These are phyloP conservation scores for Chytriomyces sp. DNA, from an alignment of 192 early-diverging fungal species.

Conservation along the genomic window DNA sequence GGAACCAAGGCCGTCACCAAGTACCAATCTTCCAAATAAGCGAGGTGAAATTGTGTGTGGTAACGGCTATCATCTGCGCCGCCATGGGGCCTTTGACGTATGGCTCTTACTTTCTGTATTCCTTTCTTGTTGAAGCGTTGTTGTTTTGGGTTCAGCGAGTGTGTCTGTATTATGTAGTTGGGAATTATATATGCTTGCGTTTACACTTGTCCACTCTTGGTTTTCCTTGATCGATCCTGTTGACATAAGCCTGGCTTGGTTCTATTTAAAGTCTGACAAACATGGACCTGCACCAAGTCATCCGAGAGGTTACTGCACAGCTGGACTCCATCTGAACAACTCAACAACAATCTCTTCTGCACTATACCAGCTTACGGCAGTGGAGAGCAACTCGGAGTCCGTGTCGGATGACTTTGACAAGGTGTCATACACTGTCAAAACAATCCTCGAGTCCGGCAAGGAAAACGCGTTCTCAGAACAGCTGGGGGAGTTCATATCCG, in stretches of 20 bases:
- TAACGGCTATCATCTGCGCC: too few relatives aligned
- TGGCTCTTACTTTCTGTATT: too few relatives aligned
- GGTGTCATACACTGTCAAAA: conserved; percentile 76
- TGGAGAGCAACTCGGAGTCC: conserved; percentile 18
- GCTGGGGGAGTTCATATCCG: conserved; percentile 77
- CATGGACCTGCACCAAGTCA: conserved; percentile 26
- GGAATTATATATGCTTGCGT: background rate
- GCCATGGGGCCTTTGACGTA: too few relatives aligned
- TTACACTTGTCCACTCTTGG: background rate
- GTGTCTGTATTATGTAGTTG: background rate
- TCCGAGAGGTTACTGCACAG: conserved; percentile 15
- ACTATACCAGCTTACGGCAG: conserved; percentile 15
- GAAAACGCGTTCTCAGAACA: conserved; percentile 89
- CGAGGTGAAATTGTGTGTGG: background rate
- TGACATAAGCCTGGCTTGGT: background rate
- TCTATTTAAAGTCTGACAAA: background rate
- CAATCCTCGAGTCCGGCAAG: conserved; percentile 82
- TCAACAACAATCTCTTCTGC: background rate
- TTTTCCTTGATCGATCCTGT: background rate
- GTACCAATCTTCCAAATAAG: conserved; percentile 81
- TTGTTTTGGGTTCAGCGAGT: background rate
- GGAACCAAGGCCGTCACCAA: conserved; percentile 98
- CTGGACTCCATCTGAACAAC: background rate
- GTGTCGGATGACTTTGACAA: conserved; percentile 60
- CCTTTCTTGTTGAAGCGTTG: background rate